These are phyloP conservation scores for Colletotrichum godetiae DNA, from an alignment of 2,329 filamentous ascomycete species.

Conservation along the genomic window DNA sequence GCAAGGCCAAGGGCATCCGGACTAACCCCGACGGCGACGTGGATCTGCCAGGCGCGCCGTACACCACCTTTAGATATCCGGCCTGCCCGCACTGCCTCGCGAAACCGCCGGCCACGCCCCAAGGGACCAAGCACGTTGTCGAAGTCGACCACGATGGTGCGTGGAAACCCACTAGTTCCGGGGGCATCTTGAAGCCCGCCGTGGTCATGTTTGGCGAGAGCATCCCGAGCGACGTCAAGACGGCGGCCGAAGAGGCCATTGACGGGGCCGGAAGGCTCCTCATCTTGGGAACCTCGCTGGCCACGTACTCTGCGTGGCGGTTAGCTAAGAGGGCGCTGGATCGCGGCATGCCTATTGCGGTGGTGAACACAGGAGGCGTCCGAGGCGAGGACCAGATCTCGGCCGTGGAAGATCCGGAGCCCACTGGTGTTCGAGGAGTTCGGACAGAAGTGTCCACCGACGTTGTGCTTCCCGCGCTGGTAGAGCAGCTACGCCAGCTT, in stretches of 20 bases:
- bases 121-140: slow-evolving; percentile 69
- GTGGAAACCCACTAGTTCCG: slow-evolving; percentile 73
- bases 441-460: slow-evolving; percentile 70
- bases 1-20: slow-evolving; percentile 75
- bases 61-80: slow-evolving; percentile 91
- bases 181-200: slow-evolving; percentile 89
- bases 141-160: slow-evolving; percentile 84
- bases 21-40: slow-evolving; percentile 96
- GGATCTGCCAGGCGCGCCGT: slow-evolving; percentile 86
- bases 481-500: slow-evolving; percentile 59
- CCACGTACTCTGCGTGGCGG: slow-evolving; percentile 95
- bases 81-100: slow-evolving; percentile 84
- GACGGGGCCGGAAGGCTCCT: slow-evolving; percentile 81
- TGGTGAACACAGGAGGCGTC: slow-evolving; percentile 89
- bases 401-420: slow-evolving; percentile 61
- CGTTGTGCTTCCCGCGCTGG: slow-evolving; percentile 66
- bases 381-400: slow-evolving; percentile 83
- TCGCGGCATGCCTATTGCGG: slow-evolving; percentile 84
- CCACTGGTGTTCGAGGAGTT: slow-evolving; percentile 63
- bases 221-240: slow-evolving; percentile 76
- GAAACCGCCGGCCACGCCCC: slow-evolving; percentile 65
- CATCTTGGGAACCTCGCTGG: slow-evolving; percentile 88
- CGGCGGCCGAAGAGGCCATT: slow-evolving; percentile 81
- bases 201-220: slow-evolving; percentile 98
- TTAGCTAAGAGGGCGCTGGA: slow-evolving; percentile 86